These are phyloP conservation scores for Zancudomyces culisetae DNA, from an alignment of 371 early-diverging fungal genomes.

Conservation along the genomic window DNA sequence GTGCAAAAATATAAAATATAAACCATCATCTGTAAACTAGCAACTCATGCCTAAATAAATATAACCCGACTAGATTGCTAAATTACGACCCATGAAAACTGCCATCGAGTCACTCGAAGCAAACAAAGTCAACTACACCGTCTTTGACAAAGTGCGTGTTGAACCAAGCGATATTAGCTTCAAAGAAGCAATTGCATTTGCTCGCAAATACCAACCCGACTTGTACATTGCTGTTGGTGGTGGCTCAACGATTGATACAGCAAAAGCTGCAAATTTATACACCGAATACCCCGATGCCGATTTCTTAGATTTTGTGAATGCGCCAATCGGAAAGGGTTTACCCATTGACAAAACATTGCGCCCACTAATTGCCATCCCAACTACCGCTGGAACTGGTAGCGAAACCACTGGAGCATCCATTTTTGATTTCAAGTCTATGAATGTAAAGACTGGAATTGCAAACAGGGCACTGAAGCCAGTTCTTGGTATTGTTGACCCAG, in stretches of 20 bases:
- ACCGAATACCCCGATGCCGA: conserved; percentile 61
- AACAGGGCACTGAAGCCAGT: conserved; percentile 66
- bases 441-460: conserved; percentile 82
- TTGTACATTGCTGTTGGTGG: conserved; percentile 84
- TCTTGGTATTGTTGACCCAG: conserved; percentile 72
- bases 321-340: conserved; percentile 75
- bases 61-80: conserved; percentile 24
- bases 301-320: conserved; percentile 80
- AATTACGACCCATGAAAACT: conserved; percentile 52
- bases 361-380: conserved; percentile 65
- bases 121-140: conserved; percentile 42
- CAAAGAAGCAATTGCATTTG: conserved; percentile 59
- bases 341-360: conserved; percentile 48
- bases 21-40: no score
- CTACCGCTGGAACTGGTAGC: conserved; percentile 74
- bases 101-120: conserved; percentile 58
- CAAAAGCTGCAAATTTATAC: conserved; percentile 81
- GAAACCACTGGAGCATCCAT: conserved; percentile 83
- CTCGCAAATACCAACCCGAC: conserved; percentile 49
- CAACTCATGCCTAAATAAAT: conserved; percentile 24
- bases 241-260: conserved; percentile 82
- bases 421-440: conserved; percentile 67
- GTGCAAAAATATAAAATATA: no score
- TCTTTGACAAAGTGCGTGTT: conserved; percentile 59
- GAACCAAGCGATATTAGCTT: conserved; percentile 73